Evolutionary conservation across 2,329 filamentous ascomycete genomes (phyloP).

Genomic region (Colletotrichum tropicicola): DNA sequence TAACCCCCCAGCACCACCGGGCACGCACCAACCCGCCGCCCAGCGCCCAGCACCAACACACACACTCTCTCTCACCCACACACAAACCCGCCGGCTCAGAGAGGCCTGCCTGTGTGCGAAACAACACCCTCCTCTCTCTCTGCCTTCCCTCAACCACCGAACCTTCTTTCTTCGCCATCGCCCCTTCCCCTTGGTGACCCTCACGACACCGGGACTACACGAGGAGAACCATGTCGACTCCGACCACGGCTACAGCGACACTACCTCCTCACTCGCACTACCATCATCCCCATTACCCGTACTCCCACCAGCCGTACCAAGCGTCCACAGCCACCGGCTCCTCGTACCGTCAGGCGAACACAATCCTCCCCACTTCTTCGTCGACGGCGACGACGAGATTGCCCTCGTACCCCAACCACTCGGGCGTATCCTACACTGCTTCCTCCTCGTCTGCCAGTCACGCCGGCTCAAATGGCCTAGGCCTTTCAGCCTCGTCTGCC

Average conservation of each 20-base stretch:
- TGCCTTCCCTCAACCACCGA: slow-evolving; percentile 14
- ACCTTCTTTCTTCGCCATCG: slow-evolving; percentile 25
- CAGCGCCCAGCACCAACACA: slow-evolving; percentile 21
- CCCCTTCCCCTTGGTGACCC: slow-evolving; percentile 25
- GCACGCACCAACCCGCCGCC: slow-evolving; percentile 20
- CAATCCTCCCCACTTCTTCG: slow-evolving; percentile 49
- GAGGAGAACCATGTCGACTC: slow-evolving; percentile 75
- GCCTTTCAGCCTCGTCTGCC: slow-evolving; percentile 41
- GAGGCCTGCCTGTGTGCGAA: slow-evolving; percentile 25
- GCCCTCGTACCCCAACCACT: slow-evolving; percentile 42
- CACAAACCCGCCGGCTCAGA: slow-evolving; percentile 20
- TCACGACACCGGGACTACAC: slow-evolving; percentile 20
- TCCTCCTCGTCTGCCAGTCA: slow-evolving; percentile 31
- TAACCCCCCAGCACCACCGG: slow-evolving; percentile 4
- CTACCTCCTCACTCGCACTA: slow-evolving; percentile 60
- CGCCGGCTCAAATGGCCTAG: slow-evolving; percentile 46
- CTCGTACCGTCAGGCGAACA: slow-evolving; percentile 43
- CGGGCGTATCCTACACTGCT: slow-evolving; percentile 37
- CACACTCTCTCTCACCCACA: not conserved
- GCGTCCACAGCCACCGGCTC: slow-evolving; percentile 49
- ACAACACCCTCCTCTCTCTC: slow-evolving; percentile 22
- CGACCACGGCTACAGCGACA: slow-evolving; percentile 55
- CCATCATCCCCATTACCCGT: slow-evolving; percentile 73
- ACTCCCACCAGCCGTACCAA: slow-evolving; percentile 58
- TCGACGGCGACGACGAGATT: slow-evolving; percentile 46